Evolutionary conservation across 192 early-diverging fungal species (phyloP), one percentile per base, ranked within the genome.

Genomic region (Diversispora eburnea): DNA sequence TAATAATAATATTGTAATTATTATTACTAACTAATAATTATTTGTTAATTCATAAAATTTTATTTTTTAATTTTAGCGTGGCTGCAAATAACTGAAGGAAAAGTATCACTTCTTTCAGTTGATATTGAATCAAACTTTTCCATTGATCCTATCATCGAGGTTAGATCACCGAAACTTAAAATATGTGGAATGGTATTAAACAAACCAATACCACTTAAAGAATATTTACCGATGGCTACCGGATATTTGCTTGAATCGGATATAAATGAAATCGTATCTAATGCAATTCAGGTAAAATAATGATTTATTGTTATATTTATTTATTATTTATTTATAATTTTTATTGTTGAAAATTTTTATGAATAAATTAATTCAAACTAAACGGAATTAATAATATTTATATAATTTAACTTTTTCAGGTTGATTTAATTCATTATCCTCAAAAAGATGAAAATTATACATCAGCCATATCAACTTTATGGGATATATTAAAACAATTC

Each of bases 151-250:
- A 63, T n/a, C 10, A 7, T 12, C 6, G 67, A 68, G 22, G 48
- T 4, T 13, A 68, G 39, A 12, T n/a, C 8, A 7, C 68, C 20
- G 3, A 54, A 57, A 43, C 41, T 56, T 57, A 70, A 56, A 56
- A 22, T 70, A 19, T 70, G 39, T 12, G 68, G 68, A 12, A 56
- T 70, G 54, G 54, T 57, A 43, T 57, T 70, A 58, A 70, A 57
- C 10, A 25, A 70, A 57, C 68, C 68, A 5, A 70, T 70, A 41
- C 68, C 68, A n/a, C 4, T 56, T 33, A 33, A 70, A 25, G 68
- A 57, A 12, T 57, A 45, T 25, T 15, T 19, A 57, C 54, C 68
- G 6, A 15, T 45, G 41, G 54, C 54, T 7, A 70, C 43, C 3
- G 68, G 68, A 8, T 70, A 56, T 57, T 12, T 70, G 8, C 17